Evolutionary conservation across 1,139 yeast species (phyloP), one percentile per base, ranked within the genome.

Genomic region (Diutina siamensis): DNA sequence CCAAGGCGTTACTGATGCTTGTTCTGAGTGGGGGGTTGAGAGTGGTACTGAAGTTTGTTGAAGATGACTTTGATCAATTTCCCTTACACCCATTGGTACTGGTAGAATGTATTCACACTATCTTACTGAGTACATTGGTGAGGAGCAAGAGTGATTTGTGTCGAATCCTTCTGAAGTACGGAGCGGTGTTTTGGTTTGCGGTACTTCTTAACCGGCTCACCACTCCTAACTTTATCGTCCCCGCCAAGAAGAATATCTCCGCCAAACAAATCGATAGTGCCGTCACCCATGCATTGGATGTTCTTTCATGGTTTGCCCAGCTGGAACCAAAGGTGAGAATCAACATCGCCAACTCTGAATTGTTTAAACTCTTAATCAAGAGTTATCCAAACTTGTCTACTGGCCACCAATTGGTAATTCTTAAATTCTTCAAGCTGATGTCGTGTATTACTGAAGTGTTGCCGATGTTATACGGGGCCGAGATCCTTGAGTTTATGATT

Each of bases 21-120:
- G 67, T 78, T 2, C 69, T 79, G 3, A 67, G 78, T 53, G 83
- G 83, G 10, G 83, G 83, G 0, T 59, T 79, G 20, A 63, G 69
- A 45, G 64, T 71, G n/a, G 58, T 76, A 34, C 60, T 76, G 3
- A 71, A 71, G 48, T 67, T 78, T 49, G 65, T 78, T 3, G 79
- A 76, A 51, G 83, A 76, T 51, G 81, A 76, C 50, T 71, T 68
- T 48, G 72, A 67, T 45, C 48, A 60, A 3, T 62, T 68, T 4
- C 74, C 75, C 0, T 67, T 65, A 10, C 67, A 76, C 50, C 74
- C 79, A 0, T 50, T 65, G 33, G 68, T 71, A 35, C 68, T 80
- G 1, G 64, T 77, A 27, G 70, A 71, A 44, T 66, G 74, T 33
- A 64, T 76, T 35, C 65, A 72, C 56, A 62, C 62, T 35, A 65